These are phyloP conservation scores for Aspergillus sp. DNA, from an alignment of 2,329 filamentous ascomycete species.

Conservation along the genomic window DNA sequence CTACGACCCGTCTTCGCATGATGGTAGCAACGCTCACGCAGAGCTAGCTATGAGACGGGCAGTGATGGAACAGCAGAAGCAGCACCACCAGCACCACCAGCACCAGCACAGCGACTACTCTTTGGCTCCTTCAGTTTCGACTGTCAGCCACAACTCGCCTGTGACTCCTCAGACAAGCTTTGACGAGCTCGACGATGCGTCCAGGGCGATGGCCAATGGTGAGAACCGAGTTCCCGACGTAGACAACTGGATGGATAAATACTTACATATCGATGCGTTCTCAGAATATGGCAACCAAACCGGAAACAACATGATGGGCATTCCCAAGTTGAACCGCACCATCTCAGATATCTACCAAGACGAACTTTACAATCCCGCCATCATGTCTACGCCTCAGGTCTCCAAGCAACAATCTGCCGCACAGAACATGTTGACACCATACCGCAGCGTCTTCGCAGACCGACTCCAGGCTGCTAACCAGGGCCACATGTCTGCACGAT, in stretches of 20 bases:
- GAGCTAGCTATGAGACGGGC: conserved; percentile 58
- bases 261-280: conserved; percentile 60
- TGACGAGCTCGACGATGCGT: conserved; percentile 49
- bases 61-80: conserved; percentile 45
- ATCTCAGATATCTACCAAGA: conserved; percentile 83
- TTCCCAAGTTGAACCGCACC: conserved; percentile 77
- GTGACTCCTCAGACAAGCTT: conserved; percentile 56
- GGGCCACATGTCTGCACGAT: conserved; percentile 62
- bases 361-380: conserved; percentile 66
- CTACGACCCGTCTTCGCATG: conserved; percentile 38
- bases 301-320: conserved; percentile 33
- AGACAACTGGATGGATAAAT: conserved; percentile 53
- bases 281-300: conserved; percentile 49
- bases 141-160: conserved; percentile 56
- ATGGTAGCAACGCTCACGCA: conserved; percentile 42
- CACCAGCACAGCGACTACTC: conserved; percentile 45
- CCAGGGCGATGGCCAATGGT: conserved; percentile 51
- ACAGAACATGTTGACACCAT: conserved; percentile 44
- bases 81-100: conserved; percentile 28
- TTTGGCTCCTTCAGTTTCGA: conserved; percentile 56
- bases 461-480: conserved; percentile 74
- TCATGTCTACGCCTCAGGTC: conserved; percentile 30
- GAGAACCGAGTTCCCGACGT: conserved; percentile 40
- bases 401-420: conserved; percentile 30
- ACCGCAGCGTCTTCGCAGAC: conserved; percentile 64